phyloP scores from a whole-genome alignment of 805 yeast genomes.

The Candida berthetii region DNA sequence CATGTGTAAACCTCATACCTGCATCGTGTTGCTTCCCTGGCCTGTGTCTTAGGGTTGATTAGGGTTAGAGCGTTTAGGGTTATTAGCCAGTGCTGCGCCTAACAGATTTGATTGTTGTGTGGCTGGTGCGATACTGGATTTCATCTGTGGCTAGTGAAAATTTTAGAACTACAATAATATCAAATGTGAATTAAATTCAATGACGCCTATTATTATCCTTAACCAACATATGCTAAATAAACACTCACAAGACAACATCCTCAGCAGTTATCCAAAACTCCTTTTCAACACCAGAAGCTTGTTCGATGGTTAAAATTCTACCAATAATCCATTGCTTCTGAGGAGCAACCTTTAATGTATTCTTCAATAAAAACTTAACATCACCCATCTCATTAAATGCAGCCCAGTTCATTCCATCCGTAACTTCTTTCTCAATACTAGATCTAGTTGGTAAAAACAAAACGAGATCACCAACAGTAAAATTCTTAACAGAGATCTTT shows the following conservation, averaged over 20 bases:
- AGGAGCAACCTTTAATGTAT: conserved; percentile 26
- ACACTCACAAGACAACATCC: conserved; percentile 4
- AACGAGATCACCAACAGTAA: conserved; percentile 71
- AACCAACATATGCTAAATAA: no score
- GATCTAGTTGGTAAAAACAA: conserved; percentile 70
- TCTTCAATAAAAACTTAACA: conserved; percentile 72
- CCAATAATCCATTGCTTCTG: conserved; percentile 83
- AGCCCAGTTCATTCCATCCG: conserved; percentile 54
- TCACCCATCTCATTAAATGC: conserved; percentile 83
- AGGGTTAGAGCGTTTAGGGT: no score
- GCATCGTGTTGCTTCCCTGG: no score
- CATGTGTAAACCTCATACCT: no score
- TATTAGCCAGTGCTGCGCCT: no score
- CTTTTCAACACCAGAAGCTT: conserved; percentile 15
- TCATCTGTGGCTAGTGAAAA: not conserved
- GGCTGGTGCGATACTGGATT: no score
- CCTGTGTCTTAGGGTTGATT: no score
- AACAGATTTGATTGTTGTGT: no score
- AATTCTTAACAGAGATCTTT: conserved; percentile 62
- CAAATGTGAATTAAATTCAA: not conserved
- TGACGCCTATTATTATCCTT: not conserved
- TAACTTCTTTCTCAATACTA: conserved; percentile 7
- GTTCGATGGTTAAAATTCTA: conserved; percentile 51
- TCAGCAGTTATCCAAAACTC: conserved; percentile 17
- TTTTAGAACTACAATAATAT: no score